A percentile compares a stretch with the other conserved stretches of the same genome.
Conservation (phyloP, 345 rosid genomes). For the Carallia pectinifolia region DNA sequence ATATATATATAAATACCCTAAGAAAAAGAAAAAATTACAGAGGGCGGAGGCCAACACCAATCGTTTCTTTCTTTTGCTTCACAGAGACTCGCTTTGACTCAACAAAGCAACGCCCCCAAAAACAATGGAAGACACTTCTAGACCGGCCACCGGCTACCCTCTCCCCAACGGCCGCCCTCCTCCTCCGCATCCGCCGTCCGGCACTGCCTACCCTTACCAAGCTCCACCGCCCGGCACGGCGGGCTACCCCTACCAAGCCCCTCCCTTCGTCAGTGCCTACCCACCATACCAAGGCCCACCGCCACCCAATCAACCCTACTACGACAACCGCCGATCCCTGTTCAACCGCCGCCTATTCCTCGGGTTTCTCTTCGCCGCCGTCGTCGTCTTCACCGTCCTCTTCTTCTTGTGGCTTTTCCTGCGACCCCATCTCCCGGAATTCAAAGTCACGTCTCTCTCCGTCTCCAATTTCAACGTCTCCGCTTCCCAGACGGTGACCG, state of each 20-base stretch:
- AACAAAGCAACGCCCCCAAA: background rate
- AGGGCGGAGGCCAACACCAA: background rate
- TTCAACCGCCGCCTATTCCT: constrained; percentile 51
- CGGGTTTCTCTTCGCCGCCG: constrained; percentile 22
- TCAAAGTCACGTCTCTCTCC: constrained; percentile 49
- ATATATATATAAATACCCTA: too few species aligned
- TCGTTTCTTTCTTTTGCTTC: background rate
- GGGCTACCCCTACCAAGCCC: constrained; percentile 16
- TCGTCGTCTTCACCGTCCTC: constrained; percentile 31
- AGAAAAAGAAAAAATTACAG: background rate
- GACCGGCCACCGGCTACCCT: constrained; percentile 25
- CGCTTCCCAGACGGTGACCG: constrained; percentile 38
- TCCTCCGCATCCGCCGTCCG: background rate
- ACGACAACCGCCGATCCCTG: constrained; percentile 39
- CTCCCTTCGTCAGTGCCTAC: background rate
- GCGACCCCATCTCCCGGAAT: constrained; percentile 65
- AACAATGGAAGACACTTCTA: constrained; percentile 3
- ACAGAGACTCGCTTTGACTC: background rate
- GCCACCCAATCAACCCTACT: constrained; percentile 24
- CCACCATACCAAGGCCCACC: constrained; percentile 19
- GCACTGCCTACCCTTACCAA: constrained; percentile 14
- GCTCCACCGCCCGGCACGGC: constrained; percentile 19
- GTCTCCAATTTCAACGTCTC: constrained; percentile 55
- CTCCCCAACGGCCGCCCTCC: constrained; percentile 10
- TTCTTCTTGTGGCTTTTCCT: constrained; percentile 60